A percentile compares a stretch with the other conserved stretches of the same genome.
phyloP scores from a whole-genome alignment of 2,329 filamentous ascomycete species.

The Fusarium burgessii region DNA sequence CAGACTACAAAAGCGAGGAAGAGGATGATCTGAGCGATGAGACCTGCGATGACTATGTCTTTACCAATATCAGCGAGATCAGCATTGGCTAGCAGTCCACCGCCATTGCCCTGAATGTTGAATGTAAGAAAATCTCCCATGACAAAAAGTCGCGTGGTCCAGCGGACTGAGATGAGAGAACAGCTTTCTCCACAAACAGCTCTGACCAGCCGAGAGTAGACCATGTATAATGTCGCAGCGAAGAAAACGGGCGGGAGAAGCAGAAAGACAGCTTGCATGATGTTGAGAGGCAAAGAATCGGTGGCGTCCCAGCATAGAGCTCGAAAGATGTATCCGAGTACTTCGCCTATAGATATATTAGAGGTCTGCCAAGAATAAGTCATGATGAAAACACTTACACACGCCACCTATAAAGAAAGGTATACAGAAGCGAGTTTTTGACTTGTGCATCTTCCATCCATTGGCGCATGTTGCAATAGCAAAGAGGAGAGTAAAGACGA shows the following conservation, averaged over 20 bases:
- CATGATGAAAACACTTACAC: conserved; percentile 50
- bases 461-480: conserved; percentile 55
- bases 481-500: conserved; percentile 61
- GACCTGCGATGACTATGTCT: conserved; percentile 5
- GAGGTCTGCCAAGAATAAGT: fast-evolving
- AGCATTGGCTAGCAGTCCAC: conserved; percentile 6
- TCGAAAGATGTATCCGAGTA: conserved; percentile 30
- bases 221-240: conserved; percentile 37
- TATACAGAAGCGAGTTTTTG: conserved; percentile 62
- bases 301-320: conserved; percentile 23
- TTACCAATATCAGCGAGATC: conserved; percentile 5
- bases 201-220: conserved; percentile 19
- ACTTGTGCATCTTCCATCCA: conserved; percentile 55
- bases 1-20: conserved; percentile 23
- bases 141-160: conserved; percentile 31
- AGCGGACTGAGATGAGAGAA: conserved; percentile 14
- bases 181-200: not conserved
- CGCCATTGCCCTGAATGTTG: conserved; percentile 21
- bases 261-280: conserved; percentile 33
- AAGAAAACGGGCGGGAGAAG: conserved; percentile 28
- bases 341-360: conserved; percentile 7
- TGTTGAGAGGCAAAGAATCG: conserved; percentile 10
- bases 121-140: conserved; percentile 27
- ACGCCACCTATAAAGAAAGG: conserved; percentile 59
- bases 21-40: not conserved